Evolutionary conservation across 139 green algal genomes (phyloP).

Genomic region (Micromonas commoda): DNA sequence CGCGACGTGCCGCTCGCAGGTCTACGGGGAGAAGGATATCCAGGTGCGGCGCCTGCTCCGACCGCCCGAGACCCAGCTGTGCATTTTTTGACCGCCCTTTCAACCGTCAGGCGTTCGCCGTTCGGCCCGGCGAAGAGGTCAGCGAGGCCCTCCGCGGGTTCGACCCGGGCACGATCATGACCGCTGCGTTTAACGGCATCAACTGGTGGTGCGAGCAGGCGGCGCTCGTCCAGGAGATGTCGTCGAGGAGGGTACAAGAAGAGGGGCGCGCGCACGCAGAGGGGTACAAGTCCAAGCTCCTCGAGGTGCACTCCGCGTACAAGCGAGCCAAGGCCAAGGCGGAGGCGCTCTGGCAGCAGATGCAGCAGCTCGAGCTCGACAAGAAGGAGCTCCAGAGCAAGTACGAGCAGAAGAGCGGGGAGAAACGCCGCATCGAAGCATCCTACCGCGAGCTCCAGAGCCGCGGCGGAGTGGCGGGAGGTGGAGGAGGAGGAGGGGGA

Average conservation of each 20-base stretch:
- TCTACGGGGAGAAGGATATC: neutral
- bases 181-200: neutral
- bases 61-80: neutral
- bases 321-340: neutral
- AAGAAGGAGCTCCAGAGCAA: neutral
- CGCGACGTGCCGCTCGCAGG: neutral
- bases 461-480: too few species aligned
- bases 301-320: conserved; percentile 19
- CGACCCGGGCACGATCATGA: neutral
- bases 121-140: too few species aligned
- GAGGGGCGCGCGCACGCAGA: neutral
- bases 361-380: neutral
- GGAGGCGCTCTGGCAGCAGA: neutral
- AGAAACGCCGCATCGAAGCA: conserved; percentile 7
- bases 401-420: conserved; percentile 2
- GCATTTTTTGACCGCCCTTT: neutral
- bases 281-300: conserved; percentile 9
- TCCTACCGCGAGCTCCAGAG: too few species aligned
- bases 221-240: neutral
- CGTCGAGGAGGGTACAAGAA: neutral
- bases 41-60: neutral
- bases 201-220: neutral
- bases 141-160: neutral
- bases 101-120: too few species aligned
- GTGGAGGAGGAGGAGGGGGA: too few species aligned